Evolutionary conservation across 495 filamentous ascomycete species (phyloP), one percentile per base, ranked within the genome.

Genomic region (Mytilinidion resinicola): DNA sequence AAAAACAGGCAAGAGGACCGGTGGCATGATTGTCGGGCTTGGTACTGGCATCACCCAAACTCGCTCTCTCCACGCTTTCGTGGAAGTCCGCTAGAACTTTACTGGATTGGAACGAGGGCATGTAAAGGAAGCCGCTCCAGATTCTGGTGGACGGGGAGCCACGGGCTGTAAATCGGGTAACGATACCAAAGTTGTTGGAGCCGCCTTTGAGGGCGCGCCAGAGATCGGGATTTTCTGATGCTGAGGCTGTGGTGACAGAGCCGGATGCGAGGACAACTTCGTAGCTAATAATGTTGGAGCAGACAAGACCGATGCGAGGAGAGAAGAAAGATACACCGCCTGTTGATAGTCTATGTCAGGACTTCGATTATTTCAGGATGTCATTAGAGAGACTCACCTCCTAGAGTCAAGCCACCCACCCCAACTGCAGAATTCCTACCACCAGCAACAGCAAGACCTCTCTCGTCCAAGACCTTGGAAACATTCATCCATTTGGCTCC

Each of bases 401-500:
- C 73, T 10, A 71, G 60, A 12, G 59, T 67, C 50, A 74, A 69
- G 39, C 73, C 72, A 14, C 68, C 72, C 6, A 74, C 72, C 2
- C 73, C 72, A 48, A 76, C 72, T 42, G 57, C 60, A 30, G 66
- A 65, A 42, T 34, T 38, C n/a, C 49, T 10, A 15, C 49, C 73
- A 21, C 73, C 73, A 15, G 71, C 66, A 50, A 70, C 65, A 33
- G 69, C 67, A 8, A 73, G 67, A 21, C 70, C 67, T 42, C 67
- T 56, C 5, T 66, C 55, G 20, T 76, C 75, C 5, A 78, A 63
- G 0, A 64, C 64, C 5, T 59, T 55, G 50, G 69, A 76, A 0
- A 78, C 74, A 42, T 77, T 62, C 42, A 70, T 68, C 75, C 75
- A 77, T 39, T 56, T 71, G 14, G 70, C 62, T 8, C 75, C 75